phyloP scores from a whole-genome alignment of 257 asterid genomes.

The Plantago major region DNA sequence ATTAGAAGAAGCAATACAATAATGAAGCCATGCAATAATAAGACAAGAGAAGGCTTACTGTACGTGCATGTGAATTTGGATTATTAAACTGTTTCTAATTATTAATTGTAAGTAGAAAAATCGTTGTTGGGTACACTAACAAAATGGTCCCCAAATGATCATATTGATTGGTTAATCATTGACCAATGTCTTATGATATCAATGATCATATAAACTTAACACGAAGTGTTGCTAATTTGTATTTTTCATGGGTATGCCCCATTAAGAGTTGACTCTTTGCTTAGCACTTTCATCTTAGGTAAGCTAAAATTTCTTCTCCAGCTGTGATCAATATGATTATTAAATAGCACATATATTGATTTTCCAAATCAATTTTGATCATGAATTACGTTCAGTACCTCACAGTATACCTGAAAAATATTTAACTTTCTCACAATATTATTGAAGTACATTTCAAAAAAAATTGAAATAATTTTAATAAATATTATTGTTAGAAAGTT shows the following conservation, averaged over 20 bases:
- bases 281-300: slow-evolving; percentile 34
- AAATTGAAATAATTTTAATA: neutral
- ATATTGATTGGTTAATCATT: slow-evolving; percentile 50
- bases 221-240: neutral
- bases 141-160: slow-evolving; percentile 25
- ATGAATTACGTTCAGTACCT: no score
- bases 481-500: neutral
- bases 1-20: slow-evolving; percentile 20
- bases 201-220: neutral
- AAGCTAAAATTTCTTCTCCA: slow-evolving; percentile 25
- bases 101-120: slow-evolving; percentile 7
- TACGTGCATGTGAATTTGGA: slow-evolving; percentile 32
- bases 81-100: neutral
- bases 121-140: neutral
- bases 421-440: no score
- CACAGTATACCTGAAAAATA: no score
- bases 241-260: slow-evolving; percentile 28
- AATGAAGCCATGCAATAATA: slow-evolving; percentile 22
- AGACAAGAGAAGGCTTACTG: slow-evolving; percentile 23
- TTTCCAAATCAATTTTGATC: no score
- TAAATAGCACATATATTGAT: no score
- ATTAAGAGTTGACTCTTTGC: slow-evolving; percentile 47
- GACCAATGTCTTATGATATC: slow-evolving; percentile 44
- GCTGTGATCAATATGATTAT: slow-evolving; percentile 3
- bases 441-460: no score